Percentiles rank a stretch among this genome's conserved stretches.
These are phyloP conservation scores for Aspergillus aculeatinus DNA, from an alignment of 2,329 filamentous ascomycete species.

Conservation along the genomic window DNA sequence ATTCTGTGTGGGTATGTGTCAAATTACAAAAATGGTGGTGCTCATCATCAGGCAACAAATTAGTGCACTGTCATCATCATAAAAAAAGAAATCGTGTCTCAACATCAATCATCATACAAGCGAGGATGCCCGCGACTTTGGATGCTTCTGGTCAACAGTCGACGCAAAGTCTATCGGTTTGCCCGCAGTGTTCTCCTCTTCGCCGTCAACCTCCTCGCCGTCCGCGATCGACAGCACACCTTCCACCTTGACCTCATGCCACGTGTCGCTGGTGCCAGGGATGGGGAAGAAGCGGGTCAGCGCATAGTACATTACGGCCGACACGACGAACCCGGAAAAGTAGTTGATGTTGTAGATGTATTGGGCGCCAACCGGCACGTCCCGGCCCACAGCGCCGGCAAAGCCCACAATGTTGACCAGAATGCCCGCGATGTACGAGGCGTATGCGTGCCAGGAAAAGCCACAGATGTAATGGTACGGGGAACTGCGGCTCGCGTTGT, in stretches of 20 bases:
- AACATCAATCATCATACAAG: constrained; percentile 15
- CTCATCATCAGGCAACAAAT: background rate
- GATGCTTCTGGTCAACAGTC: constrained; percentile 23
- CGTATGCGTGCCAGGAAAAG: constrained; percentile 80
- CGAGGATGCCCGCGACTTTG: constrained; percentile 15
- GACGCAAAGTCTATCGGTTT: constrained; percentile 12
- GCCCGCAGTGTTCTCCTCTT: constrained; percentile 20
- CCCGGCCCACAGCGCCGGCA: constrained; percentile 70
- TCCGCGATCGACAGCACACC: constrained; percentile 33
- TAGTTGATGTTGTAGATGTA: constrained; percentile 93
- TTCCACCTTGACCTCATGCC: constrained; percentile 68
- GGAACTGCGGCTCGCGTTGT: constrained; percentile 60
- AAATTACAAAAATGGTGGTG: background rate
- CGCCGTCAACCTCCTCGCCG: constrained; percentile 32
- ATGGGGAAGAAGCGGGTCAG: constrained; percentile 70
- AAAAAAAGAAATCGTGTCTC: constrained; percentile 10
- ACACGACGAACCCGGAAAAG: constrained; percentile 77
- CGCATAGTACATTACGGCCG: constrained; percentile 64
- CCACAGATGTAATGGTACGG: constrained; percentile 75
- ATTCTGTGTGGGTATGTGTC: background rate
- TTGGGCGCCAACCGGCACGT: constrained; percentile 72
- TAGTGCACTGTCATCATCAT: constrained; percentile 2
- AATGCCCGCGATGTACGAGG: constrained; percentile 78
- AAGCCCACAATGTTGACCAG: constrained; percentile 91
- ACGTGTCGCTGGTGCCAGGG: constrained; percentile 69